Percentiles rank a stretch among this genome's conserved stretches.
Conservation (phyloP, 1,284 basidiomycete species). For the Laetiporus sulphureus region DNA sequence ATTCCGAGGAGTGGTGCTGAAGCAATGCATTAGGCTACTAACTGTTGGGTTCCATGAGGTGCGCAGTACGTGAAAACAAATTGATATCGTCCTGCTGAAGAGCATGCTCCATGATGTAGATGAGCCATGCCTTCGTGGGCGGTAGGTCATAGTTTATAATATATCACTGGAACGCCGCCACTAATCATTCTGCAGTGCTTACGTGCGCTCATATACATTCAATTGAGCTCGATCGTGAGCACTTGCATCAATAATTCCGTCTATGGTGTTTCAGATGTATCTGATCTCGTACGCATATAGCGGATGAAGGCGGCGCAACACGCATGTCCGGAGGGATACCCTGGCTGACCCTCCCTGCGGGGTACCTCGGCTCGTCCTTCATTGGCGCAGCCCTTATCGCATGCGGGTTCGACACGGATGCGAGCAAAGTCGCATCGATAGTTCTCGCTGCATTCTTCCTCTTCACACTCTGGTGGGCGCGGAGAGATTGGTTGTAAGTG, state of each 20-base stretch:
- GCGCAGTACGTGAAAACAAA: conserved; percentile 13
- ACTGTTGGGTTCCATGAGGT: conserved; percentile 91
- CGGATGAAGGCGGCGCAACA: conserved; percentile 91
- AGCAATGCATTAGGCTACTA: conserved; percentile 41
- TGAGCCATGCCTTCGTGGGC: conserved; percentile 64
- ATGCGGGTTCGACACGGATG: conserved; percentile 91
- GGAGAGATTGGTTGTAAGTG: conserved; percentile 71
- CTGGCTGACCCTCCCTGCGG: conserved; percentile 82
- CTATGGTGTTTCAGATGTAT: conserved; percentile 6
- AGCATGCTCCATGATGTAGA: conserved; percentile 35
- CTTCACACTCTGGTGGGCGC: conserved; percentile 90
- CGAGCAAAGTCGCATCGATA: conserved; percentile 84
- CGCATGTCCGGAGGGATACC: conserved; percentile 90
- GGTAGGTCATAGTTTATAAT: conserved; percentile 17
- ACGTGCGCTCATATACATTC: conserved; percentile 91
- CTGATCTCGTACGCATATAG: conserved; percentile 32
- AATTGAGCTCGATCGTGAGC: conserved; percentile 77
- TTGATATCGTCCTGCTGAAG: too few relatives aligned
- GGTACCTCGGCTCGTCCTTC: conserved; percentile 88
- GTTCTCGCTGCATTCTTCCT: conserved; percentile 84
- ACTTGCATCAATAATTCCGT: conserved; percentile 18
- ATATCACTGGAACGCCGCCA: background rate
- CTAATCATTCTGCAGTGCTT: conserved; percentile 37
- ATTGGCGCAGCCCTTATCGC: conserved; percentile 89
- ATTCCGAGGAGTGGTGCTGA: conserved; percentile 1